Percentiles rank a stretch among this genome's conserved stretches.
phyloP scores from a whole-genome alignment of 2,329 filamentous ascomycete genomes.

The Clathrospora elynae region DNA sequence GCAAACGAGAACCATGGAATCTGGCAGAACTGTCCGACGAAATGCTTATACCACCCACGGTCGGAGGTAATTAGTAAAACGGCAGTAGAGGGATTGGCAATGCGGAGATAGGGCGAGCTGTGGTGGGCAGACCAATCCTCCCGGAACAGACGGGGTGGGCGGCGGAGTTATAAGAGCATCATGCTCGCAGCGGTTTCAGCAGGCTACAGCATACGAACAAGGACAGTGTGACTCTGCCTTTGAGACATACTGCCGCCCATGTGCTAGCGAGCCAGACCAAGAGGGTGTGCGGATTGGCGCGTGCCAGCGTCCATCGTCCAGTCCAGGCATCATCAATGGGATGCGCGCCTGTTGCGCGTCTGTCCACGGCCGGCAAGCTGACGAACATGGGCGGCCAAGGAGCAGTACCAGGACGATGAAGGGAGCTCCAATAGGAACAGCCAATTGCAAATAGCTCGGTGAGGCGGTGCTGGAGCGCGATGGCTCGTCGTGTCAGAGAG shows the following conservation, averaged over 20 bases:
- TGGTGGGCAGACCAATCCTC: slow-evolving; percentile 29
- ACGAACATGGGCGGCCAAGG: slow-evolving; percentile 41
- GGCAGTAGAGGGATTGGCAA: slow-evolving; percentile 20
- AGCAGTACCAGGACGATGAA: slow-evolving; percentile 42
- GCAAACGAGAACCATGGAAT: slow-evolving; percentile 37
- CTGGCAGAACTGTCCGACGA: slow-evolving; percentile 36
- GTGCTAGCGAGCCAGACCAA: slow-evolving; percentile 35
- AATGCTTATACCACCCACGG: slow-evolving; percentile 33
- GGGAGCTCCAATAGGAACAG: slow-evolving; percentile 19
- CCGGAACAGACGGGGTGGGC: slow-evolving; percentile 31
- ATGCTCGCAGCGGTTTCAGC: slow-evolving; percentile 21
- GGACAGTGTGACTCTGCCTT: slow-evolving; percentile 30
- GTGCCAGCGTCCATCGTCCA: slow-evolving; percentile 21
- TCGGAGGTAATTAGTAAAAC: slow-evolving; percentile 29
- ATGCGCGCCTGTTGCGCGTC: slow-evolving; percentile 16
- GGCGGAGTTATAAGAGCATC: slow-evolving; percentile 29
- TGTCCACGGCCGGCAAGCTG: slow-evolving; percentile 38
- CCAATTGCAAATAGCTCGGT: slow-evolving; percentile 32
- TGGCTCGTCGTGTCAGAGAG: slow-evolving; percentile 27
- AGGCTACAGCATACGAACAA: slow-evolving; percentile 36
- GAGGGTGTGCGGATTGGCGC: slow-evolving; percentile 33
- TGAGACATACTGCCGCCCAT: slow-evolving; percentile 31
- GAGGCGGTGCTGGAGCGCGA: slow-evolving; percentile 26
- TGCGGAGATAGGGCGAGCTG: slow-evolving; percentile 36
- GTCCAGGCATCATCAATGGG: slow-evolving; percentile 32